Percentiles rank a stretch among this genome's conserved stretches.
Evolutionary conservation across 2,329 filamentous ascomycete species (phyloP).

Genomic region (Hypoxylon sp.): DNA sequence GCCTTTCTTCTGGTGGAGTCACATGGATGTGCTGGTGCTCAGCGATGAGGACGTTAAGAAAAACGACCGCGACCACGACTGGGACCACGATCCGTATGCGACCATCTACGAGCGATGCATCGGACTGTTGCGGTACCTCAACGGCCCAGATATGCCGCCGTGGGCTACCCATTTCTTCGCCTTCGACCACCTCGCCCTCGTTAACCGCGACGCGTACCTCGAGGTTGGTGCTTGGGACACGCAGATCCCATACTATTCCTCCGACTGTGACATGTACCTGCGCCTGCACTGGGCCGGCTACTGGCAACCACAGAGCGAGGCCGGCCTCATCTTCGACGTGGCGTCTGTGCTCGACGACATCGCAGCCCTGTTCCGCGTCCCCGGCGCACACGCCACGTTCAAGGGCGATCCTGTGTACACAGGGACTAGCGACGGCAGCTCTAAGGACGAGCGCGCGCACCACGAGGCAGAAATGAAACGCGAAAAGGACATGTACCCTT

Average conservation of each 20-base stretch:
- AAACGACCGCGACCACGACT: slow-evolving; percentile 56
- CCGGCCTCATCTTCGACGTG: slow-evolving; percentile 61
- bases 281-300: slow-evolving; percentile 60
- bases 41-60: slow-evolving; percentile 59
- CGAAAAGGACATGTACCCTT: slow-evolving; percentile 50
- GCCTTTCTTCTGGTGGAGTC: slow-evolving; percentile 64
- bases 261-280: slow-evolving; percentile 64
- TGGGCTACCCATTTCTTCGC: slow-evolving; percentile 67
- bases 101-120: slow-evolving; percentile 55
- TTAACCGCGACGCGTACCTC: slow-evolving; percentile 62
- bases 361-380: slow-evolving; percentile 59
- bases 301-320: slow-evolving; percentile 57
- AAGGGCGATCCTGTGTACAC: slow-evolving; percentile 54
- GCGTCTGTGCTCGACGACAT: slow-evolving; percentile 60
- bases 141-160: slow-evolving; percentile 54
- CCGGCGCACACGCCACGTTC: slow-evolving; percentile 55
- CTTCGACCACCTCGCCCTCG: slow-evolving; percentile 65
- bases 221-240: slow-evolving; percentile 65
- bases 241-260: slow-evolving; percentile 63
- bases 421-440: slow-evolving; percentile 10
- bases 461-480: slow-evolving; percentile 52
- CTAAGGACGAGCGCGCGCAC: slow-evolving; percentile 40
- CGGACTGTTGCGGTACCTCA: slow-evolving; percentile 53
- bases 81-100: slow-evolving; percentile 55
- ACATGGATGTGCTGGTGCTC: slow-evolving; percentile 64